These are phyloP conservation scores for Solanum pinnatisectum DNA, from an alignment of 257 asterid genomes.

Conservation along the genomic window DNA sequence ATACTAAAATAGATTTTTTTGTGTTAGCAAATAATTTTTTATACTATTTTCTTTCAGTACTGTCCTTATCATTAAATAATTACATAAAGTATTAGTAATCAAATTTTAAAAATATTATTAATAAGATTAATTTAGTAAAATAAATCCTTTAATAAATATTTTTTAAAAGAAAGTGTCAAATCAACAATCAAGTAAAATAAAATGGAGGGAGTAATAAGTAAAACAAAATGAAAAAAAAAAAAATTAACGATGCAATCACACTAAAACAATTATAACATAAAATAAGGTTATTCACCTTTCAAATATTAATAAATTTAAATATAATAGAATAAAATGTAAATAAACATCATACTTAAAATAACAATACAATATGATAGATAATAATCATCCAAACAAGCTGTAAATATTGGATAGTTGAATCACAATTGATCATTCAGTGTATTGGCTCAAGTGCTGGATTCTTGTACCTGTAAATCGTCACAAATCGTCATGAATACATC, in stretches of 20 bases:
- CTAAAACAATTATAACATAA: background rate
- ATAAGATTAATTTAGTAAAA: background rate
- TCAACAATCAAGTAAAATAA: background rate
- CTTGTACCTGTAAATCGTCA: background rate
- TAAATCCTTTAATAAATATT: background rate
- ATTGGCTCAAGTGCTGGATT: background rate
- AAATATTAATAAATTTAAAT: background rate
- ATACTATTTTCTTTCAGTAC: background rate
- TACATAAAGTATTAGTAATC: background rate
- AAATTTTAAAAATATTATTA: background rate
- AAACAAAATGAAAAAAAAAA: background rate
- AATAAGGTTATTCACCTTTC: background rate
- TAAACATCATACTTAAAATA: background rate
- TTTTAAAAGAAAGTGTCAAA: background rate
- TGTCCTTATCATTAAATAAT: background rate
- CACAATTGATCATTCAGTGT: background rate
- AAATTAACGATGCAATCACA: background rate
- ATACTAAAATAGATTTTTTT: background rate
- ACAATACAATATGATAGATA: background rate
- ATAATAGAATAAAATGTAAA: background rate
- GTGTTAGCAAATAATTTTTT: background rate
- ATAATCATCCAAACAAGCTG: background rate
- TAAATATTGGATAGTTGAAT: background rate
- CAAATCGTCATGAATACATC: background rate
- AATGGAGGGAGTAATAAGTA: background rate